Conservation (phyloP, 352 stramenopile species). For the Globisporangium rhizosaccharum region DNA sequence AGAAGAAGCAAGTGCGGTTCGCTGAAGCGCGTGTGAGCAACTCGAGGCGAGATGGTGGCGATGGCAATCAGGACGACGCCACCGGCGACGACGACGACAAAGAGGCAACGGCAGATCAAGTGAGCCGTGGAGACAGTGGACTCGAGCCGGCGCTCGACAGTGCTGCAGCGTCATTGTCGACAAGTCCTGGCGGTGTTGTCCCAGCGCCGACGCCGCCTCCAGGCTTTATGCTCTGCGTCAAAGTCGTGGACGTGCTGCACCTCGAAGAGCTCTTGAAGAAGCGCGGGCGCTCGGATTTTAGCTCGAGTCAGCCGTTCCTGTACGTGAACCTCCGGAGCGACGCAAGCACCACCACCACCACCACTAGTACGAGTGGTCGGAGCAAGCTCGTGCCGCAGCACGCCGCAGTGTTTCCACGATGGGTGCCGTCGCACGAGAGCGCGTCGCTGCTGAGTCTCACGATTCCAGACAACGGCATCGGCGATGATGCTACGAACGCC, state of each 20-base stretch:
- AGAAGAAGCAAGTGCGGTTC: conserved; percentile 72
- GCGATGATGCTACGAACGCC: no score
- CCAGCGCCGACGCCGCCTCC: background rate
- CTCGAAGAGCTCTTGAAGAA: conserved; percentile 50
- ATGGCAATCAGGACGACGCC: background rate
- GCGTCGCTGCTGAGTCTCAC: conserved; percentile 34
- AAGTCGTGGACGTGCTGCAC: conserved; percentile 42
- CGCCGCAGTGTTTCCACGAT: conserved; percentile 53
- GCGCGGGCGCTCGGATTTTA: conserved; percentile 38
- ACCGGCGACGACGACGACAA: conserved; percentile 9
- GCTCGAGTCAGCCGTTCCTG: conserved; percentile 42
- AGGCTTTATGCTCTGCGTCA: conserved; percentile 28
- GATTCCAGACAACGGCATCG: conserved; percentile 5
- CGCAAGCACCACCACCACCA: conserved; percentile 19
- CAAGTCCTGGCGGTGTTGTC: no score
- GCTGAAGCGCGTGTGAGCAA: conserved; percentile 11
- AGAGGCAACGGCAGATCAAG: background rate
- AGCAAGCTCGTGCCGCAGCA: conserved; percentile 40
- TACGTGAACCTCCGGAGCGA: conserved; percentile 32
- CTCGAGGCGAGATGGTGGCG: no score
- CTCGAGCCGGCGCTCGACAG: background rate
- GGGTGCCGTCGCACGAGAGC: conserved; percentile 35
- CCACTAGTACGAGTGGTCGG: conserved; percentile 2
- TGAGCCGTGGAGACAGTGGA: conserved; percentile 1
- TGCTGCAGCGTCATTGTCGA: background rate